These are phyloP conservation scores for Nicotiana knightiana DNA, from an alignment of 257 asterid genomes.

Conservation along the genomic window DNA sequence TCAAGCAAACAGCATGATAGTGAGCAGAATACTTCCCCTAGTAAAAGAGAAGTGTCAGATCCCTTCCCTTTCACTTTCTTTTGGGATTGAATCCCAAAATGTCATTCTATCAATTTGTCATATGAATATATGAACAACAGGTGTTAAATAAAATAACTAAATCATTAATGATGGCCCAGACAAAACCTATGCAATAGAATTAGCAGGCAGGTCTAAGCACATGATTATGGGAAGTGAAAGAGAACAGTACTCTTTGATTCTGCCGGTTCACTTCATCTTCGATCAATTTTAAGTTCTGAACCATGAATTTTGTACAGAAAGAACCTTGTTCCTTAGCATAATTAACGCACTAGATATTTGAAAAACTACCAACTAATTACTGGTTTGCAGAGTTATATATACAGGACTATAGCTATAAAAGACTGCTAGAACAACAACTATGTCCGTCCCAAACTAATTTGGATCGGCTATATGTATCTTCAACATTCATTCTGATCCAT, in stretches of 20 bases:
- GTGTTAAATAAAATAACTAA: background rate
- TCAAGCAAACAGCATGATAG: background rate
- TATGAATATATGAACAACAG: background rate
- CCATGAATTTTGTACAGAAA: background rate
- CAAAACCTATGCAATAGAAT: conserved; percentile 1
- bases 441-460: background rate
- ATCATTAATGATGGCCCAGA: background rate
- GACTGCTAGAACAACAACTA: background rate
- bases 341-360: background rate
- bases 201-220: background rate
- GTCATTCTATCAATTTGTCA: background rate
- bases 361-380: background rate
- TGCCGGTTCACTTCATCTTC: background rate
- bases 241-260: background rate
- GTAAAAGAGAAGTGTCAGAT: background rate
- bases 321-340: background rate
- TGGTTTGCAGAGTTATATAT: background rate
- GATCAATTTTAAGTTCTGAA: background rate
- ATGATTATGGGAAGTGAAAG: background rate
- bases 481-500: background rate
- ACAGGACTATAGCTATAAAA: background rate
- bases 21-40: background rate
- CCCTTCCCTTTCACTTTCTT: background rate
- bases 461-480: background rate
- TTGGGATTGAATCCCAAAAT: background rate